A percentile compares a stretch with the other conserved stretches of the same genome.
These are phyloP conservation scores for Sherardia arvensis DNA, from an alignment of 257 asterid genomes.

Conservation along the genomic window DNA sequence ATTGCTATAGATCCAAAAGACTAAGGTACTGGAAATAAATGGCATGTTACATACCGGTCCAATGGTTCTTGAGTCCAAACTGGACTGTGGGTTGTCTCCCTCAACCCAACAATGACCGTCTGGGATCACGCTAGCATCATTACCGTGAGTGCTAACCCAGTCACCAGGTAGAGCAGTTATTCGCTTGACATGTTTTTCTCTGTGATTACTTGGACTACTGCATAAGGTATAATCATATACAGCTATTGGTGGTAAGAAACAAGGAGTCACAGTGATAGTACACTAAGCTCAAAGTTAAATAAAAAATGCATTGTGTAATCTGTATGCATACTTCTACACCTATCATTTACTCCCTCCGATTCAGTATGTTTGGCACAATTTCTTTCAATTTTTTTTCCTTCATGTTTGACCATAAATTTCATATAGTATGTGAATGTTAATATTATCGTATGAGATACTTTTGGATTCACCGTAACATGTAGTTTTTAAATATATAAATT, in stretches of 20 bases:
- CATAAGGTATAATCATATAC: conserved; percentile 12
- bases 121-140: conserved; percentile 54
- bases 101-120: conserved; percentile 95
- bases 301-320: neutral
- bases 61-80: conserved; percentile 68
- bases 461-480: too few species aligned
- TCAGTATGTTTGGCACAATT: too few species aligned
- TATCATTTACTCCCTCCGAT: too few species aligned
- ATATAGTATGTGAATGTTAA: too few species aligned
- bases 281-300: neutral
- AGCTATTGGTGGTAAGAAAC: neutral
- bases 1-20: neutral
- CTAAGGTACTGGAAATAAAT: neutral
- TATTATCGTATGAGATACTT: too few species aligned
- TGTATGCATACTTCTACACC: neutral
- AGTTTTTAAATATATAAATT: too few species aligned
- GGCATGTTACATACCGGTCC: conserved; percentile 55
- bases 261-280: neutral
- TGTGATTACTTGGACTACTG: conserved; percentile 63
- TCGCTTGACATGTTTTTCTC: conserved; percentile 65
- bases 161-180: conserved; percentile 81
- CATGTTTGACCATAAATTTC: too few species aligned
- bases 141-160: conserved; percentile 38
- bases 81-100: conserved; percentile 71
- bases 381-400: too few species aligned